Percentiles rank a stretch among this genome's conserved stretches.
Evolutionary conservation across 441 rosid species (phyloP).

Genomic region (Populus trichocarpa): DNA sequence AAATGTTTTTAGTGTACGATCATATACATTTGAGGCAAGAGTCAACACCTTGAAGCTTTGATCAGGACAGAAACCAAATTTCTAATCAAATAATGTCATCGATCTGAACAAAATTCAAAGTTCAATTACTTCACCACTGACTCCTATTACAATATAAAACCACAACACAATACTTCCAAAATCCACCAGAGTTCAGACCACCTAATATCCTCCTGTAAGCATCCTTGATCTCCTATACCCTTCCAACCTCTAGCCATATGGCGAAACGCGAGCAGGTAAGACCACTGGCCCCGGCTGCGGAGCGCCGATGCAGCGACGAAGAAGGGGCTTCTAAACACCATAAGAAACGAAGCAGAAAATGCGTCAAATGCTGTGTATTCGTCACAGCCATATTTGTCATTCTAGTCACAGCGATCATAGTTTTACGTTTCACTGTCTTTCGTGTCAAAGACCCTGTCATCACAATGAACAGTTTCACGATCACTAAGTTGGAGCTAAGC

Average conservation of each 20-base stretch:
- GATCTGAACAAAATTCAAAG: not conserved
- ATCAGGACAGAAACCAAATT: not conserved
- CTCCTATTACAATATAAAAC: not conserved
- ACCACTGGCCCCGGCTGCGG: slow-evolving; percentile 50
- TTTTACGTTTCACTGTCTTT: slow-evolving; percentile 60
- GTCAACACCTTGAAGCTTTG: not conserved
- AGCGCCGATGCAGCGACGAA: slow-evolving; percentile 36
- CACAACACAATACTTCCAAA: not conserved
- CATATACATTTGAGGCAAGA: not conserved
- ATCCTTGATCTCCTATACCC: not conserved
- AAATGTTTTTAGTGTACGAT: not conserved
- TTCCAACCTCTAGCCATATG: slow-evolving; percentile 26
- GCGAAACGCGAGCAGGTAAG: slow-evolving; percentile 45
- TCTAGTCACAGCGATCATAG: slow-evolving; percentile 32
- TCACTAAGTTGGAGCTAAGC: slow-evolving; percentile 43
- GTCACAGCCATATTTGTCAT: slow-evolving; percentile 33
- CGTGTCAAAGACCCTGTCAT: slow-evolving; percentile 57
- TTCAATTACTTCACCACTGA: not conserved
- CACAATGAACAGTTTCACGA: slow-evolving; percentile 43
- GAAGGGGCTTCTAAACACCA: slow-evolving; percentile 22
- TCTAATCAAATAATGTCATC: not conserved
- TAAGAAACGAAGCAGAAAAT: slow-evolving; percentile 26
- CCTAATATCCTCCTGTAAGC: not conserved
- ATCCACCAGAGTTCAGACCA: not conserved
- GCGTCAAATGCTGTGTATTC: slow-evolving; percentile 37